phyloP scores from a whole-genome alignment of 192 early-diverging fungal genomes.

The Coemansia sp. region DNA sequence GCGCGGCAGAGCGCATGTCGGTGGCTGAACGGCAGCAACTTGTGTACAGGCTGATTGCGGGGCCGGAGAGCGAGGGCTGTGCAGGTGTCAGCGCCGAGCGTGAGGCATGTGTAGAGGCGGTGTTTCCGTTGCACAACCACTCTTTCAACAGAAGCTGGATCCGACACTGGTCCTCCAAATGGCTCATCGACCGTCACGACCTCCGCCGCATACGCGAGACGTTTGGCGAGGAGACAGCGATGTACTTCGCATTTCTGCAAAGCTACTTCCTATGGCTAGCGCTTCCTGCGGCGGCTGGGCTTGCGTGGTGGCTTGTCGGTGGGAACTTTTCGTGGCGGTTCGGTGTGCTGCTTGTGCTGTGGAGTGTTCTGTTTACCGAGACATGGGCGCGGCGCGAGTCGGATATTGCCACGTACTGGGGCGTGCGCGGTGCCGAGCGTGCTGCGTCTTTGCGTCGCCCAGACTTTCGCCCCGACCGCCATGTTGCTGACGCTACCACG shows the following conservation, averaged over 20 bases:
- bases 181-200: conserved; percentile 72
- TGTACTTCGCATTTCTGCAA: conserved; percentile 94
- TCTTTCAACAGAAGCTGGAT: conserved; percentile 83
- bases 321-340: conserved; percentile 65
- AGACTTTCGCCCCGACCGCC: conserved; percentile 66
- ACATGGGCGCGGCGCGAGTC: conserved; percentile 79
- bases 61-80: conserved; percentile 37
- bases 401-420: conserved; percentile 77
- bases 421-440: conserved; percentile 48
- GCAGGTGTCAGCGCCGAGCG: conserved; percentile 59
- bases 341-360: conserved; percentile 64
- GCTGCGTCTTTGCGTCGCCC: conserved; percentile 61
- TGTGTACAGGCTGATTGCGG: conserved; percentile 38
- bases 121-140: conserved; percentile 80
- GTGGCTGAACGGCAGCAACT: conserved; percentile 40
- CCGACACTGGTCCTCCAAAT: conserved; percentile 76
- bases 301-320: conserved; percentile 58
- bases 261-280: conserved; percentile 80
- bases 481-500: conserved; percentile 65
- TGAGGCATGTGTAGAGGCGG: conserved; percentile 59
- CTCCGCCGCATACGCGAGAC: conserved; percentile 74
- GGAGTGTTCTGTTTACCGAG: conserved; percentile 73
- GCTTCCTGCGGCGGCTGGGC: conserved; percentile 66
- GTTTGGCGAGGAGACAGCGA: conserved; percentile 90
- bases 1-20: conserved; percentile 19